Evolutionary conservation across 352 stramenopile genomes (phyloP), one percentile per base, ranked within the genome.

Genomic region (Pseudoperonospora humuli): DNA sequence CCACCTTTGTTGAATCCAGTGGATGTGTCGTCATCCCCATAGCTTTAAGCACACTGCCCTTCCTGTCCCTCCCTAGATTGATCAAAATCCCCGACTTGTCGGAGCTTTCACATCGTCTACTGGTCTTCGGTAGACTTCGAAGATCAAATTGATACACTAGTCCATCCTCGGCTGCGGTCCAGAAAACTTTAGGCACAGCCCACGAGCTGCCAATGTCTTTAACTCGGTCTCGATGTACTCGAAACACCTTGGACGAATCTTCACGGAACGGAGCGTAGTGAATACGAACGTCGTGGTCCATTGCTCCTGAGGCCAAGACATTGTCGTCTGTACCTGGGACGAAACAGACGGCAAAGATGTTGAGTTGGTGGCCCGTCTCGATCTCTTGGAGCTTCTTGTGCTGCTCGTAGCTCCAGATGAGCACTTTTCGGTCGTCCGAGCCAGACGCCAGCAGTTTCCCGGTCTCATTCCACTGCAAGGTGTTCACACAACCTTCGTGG

Each of bases 341-440:
- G 53, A 95, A 92, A 53, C 80, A 83, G 9, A 93, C 78, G 4
- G 75, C 76, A 54, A 95, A 95, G 39, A 95, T 92, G 49, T 95
- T 95, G 47, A 83, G 64, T 0, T 49, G 52, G 52, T 95, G 83
- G 15, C 74, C 79, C 0, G 84, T 89, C 7, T 70, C 55, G 41
- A 95, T 92, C 28, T 61, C 41, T 20, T 83, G 57, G 10, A 64
- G 58, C 39, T 61, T 50, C 51, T 66, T 65, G 21, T 67, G 64
- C 19, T 66, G 66, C 27, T 58, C 54, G 52, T 92, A 91, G 43
- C 86, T 78, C 81, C 83, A 95, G 13, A 95, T 39, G 15, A 88
- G 55, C 25, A 95, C 58, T 1, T 71, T 65, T 21, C 69, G 81
- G 58, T 95, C 84, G 46, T 95, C 84, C 7, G 77, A 92, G n/a